A percentile compares a stretch with the other conserved stretches of the same genome.
Evolutionary conservation across 1,139 yeast species (phyloP).

Genomic region (Wickerhamomyces sp.): DNA sequence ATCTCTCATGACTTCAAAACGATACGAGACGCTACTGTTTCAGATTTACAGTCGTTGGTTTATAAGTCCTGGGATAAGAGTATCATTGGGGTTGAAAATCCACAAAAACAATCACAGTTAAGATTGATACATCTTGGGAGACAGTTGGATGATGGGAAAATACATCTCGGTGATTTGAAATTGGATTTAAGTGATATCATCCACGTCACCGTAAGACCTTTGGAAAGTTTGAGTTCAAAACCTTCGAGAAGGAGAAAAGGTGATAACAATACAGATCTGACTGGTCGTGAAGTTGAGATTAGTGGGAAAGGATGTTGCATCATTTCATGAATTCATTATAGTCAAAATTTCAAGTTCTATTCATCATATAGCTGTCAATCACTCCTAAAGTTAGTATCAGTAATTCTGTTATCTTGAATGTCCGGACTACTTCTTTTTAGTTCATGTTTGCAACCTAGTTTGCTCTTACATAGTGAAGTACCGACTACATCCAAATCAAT

Average conservation of each 20-base stretch:
- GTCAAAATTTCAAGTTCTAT: too few species aligned
- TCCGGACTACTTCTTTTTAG: too few species aligned
- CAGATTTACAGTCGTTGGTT: constrained; percentile 2
- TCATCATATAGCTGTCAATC: too few species aligned
- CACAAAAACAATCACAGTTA: constrained; percentile 9
- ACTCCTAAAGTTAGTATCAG: too few species aligned
- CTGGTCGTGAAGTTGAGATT: too few species aligned
- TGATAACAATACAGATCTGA: background rate
- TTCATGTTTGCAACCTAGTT: too few species aligned
- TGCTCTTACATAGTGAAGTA: too few species aligned
- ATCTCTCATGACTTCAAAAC: background rate
- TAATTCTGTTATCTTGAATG: too few species aligned
- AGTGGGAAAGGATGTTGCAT: too few species aligned
- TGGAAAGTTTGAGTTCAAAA: background rate
- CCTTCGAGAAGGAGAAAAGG: background rate
- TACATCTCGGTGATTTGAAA: constrained; percentile 7
- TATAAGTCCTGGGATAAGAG: constrained; percentile 1
- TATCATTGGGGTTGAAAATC: background rate
- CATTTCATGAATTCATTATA: too few species aligned
- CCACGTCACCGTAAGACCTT: constrained; percentile 15
- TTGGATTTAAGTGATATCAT: constrained; percentile 13
- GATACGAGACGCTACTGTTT: background rate
- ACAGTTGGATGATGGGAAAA: constrained; percentile 5
- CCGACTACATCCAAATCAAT: too few species aligned
- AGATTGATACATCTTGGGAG: constrained; percentile 19